phyloP scores from a whole-genome alignment of 441 rosid genomes.

The Eugenia klotzschiana region DNA sequence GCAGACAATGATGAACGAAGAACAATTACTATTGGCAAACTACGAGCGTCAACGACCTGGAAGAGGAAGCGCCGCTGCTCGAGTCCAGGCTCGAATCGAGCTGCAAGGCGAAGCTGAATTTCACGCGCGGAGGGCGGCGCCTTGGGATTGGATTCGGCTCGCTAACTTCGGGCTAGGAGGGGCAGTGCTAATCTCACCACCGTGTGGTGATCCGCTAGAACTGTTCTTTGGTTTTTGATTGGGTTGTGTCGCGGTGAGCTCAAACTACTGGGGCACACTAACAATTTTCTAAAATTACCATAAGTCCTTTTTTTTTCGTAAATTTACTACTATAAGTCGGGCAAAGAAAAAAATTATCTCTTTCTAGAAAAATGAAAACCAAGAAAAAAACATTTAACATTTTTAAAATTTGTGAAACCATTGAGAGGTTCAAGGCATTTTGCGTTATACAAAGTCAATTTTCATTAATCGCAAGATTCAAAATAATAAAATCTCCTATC shows the following conservation, averaged over 20 bases:
- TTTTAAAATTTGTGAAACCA: not conserved
- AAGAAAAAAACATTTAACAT: not conserved
- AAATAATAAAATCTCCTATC: not conserved
- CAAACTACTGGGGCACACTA: not conserved
- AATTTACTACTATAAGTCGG: not conserved
- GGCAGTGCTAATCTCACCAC: not conserved
- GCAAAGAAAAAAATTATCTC: not conserved
- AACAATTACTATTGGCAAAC: not conserved
- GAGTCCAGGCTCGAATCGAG: not conserved
- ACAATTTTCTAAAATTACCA: not conserved
- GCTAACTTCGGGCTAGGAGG: not conserved
- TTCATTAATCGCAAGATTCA: not conserved
- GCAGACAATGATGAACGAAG: not conserved
- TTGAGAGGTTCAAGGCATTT: not conserved
- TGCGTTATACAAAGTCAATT: not conserved
- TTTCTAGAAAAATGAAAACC: not conserved
- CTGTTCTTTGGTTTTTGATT: not conserved
- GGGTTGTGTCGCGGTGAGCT: not conserved
- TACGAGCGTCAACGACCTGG: not conserved
- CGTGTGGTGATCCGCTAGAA: not conserved
- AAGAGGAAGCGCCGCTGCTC: not conserved
- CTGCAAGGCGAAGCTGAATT: not conserved
- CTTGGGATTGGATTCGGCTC: not conserved
- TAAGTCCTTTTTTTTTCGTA: not conserved
- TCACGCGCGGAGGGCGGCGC: not conserved